phyloP scores from a whole-genome alignment of 306 rosid species.

The Prunus mume region DNA sequence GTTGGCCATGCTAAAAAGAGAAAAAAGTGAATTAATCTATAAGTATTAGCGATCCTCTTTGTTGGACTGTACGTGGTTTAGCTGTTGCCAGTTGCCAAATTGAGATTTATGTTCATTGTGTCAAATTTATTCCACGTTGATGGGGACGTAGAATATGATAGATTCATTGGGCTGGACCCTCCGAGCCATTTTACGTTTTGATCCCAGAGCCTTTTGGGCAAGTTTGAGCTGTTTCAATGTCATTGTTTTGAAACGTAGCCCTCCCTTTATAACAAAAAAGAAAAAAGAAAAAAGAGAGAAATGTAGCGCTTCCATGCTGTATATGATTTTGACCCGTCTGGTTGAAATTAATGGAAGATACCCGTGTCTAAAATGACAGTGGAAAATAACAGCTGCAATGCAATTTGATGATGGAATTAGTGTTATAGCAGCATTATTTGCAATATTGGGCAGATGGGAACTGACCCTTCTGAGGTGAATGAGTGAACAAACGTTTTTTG shows the following conservation, averaged over 20 bases:
- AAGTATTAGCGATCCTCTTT: background rate
- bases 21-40: background rate
- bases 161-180: background rate
- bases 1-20: background rate
- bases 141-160: background rate
- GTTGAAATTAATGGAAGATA: background rate
- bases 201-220: background rate
- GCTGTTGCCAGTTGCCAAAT: constrained; percentile 13
- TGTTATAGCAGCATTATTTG: background rate
- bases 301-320: background rate
- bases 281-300: too few relatives aligned
- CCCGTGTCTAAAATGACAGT: background rate
- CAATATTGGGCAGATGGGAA: background rate
- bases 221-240: background rate
- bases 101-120: background rate
- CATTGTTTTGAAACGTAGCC: background rate
- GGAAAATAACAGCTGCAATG: background rate
- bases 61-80: background rate
- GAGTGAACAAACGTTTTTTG: background rate
- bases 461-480: background rate
- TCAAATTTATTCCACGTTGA: constrained; percentile 2
- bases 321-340: background rate
- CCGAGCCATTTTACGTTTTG: background rate
- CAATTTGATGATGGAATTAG: background rate
- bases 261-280: background rate